phyloP scores from a whole-genome alignment of 805 yeast species.

The Soucietia sequanensis region DNA sequence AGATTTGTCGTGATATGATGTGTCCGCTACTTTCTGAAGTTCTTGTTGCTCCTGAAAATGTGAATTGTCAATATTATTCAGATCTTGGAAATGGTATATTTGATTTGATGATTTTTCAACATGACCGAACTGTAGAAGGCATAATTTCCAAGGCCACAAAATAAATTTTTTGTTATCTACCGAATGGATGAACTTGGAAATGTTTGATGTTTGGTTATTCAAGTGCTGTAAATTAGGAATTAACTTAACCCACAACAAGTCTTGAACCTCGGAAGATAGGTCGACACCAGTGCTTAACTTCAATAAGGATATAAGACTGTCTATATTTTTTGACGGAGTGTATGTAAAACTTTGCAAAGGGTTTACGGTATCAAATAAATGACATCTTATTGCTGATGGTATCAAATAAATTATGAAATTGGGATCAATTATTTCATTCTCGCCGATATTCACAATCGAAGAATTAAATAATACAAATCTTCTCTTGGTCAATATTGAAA shows the following conservation, averaged over 20 bases:
- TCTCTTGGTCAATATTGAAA: conserved; percentile 26
- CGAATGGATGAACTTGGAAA: conserved; percentile 55
- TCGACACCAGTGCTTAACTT: conserved; percentile 36
- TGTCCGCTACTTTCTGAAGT: background rate
- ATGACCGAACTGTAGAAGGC: conserved; percentile 54
- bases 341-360: conserved; percentile 22
- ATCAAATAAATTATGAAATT: conserved; percentile 37
- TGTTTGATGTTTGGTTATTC: conserved; percentile 64
- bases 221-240: conserved; percentile 68
- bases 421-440: conserved; percentile 7
- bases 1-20: background rate
- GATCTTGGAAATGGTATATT: conserved; percentile 29
- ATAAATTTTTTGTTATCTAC: conserved; percentile 56
- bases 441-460: conserved; percentile 11
- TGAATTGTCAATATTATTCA: conserved; percentile 2
- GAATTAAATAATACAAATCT: conserved; percentile 27
- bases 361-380: conserved; percentile 30
- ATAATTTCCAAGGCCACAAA: conserved; percentile 71
- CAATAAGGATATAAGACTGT: conserved; percentile 28
- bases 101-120: conserved; percentile 21
- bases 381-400: conserved; percentile 45
- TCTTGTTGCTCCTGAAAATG: too few species aligned
- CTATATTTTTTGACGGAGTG: conserved; percentile 22
- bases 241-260: conserved; percentile 59
- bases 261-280: conserved; percentile 11